Base-by-base conservation (phyloP, 345 rosid genomes). In the Linum lewisii region DNA sequence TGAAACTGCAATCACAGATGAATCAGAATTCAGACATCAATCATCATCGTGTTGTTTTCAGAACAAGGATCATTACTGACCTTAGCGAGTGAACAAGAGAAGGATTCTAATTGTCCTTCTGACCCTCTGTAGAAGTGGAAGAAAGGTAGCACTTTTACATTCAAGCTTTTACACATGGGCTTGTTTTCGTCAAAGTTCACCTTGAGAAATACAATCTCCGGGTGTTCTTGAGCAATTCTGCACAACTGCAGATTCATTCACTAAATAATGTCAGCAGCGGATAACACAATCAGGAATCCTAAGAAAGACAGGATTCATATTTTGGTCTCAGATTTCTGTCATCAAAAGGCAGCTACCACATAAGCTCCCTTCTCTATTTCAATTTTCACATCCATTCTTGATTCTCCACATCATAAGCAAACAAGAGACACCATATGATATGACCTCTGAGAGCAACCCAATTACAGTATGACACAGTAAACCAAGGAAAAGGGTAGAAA, bases 51-150 rank as follows among this genome's bases (percentile, higher is more conserved):
- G n/a, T 51, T 20, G 21, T 19, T 8, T 52, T 14, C 21, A 57
- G 20, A 18, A 13, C 4, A 25, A 6, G 3, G 8, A 19, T 19
- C 2, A 21, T 25, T 7, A 32, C 83, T 63, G 38, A 88, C 96
- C 89, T 88, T 88, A 47, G 83, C 94, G 54, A 88, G 91, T 57
- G 96, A 88, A 62, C 96, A 88, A 1, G 96, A 89, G 75, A 86
- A 89, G 38, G 97, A 84, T 58, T 89, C 97, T 5, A 89, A 72
- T 66, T 79, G 97, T 63, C 95, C 95, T 45, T 86, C 77, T 38
- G 92, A 81, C 24, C 97, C 97, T 8, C 97, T 86, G 66, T 86
- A 89, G 58, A 89, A 89, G 79, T 86, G 97, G 68, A 89, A 89
- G 70, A 71, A 86, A 59, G 97, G 97, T 72, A 89, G 95, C 64